Conservation (phyloP, 2,329 filamentous ascomycete genomes). For the Epichloe hybrida region DNA sequence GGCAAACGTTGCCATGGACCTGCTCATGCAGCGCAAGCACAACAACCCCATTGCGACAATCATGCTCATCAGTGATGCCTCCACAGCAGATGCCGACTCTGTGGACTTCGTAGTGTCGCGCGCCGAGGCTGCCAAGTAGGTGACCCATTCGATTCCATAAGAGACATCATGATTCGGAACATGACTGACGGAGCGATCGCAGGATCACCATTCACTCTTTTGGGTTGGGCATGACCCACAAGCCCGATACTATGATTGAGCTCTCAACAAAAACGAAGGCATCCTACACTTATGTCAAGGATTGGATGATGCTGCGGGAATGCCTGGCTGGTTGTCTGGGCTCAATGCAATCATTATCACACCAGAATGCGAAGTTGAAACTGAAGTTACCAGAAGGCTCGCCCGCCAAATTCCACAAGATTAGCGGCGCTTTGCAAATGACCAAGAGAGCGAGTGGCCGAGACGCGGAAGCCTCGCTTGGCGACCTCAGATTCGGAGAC, state of each 20-base stretch:
- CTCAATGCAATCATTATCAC: conserved; percentile 84
- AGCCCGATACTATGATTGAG: conserved; percentile 98
- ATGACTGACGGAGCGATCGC: background rate
- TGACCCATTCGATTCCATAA: background rate
- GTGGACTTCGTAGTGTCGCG: conserved; percentile 96
- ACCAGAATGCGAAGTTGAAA: conserved; percentile 95
- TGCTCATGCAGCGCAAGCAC: conserved; percentile 94
- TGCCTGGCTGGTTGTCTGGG: conserved; percentile 89
- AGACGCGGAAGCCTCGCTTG: conserved; percentile 83
- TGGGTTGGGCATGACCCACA: conserved; percentile 89
- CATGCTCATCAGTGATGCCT: conserved; percentile 92
- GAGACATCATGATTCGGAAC: too few species aligned
- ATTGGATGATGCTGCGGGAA: conserved; percentile 99
- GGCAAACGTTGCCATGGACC: conserved; percentile 94
- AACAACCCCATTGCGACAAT: conserved; percentile 93
- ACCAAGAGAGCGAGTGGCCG: conserved; percentile 91
- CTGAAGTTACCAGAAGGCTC: conserved; percentile 89
- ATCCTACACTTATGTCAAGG: conserved; percentile 95
- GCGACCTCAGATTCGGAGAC: conserved; percentile 88
- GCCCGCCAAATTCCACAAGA: conserved; percentile 96
- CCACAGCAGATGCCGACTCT: conserved; percentile 84
- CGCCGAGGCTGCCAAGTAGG: conserved; percentile 90
- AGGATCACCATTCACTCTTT: conserved; percentile 94
- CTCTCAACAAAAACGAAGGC: conserved; percentile 90
- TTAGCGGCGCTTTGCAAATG: conserved; percentile 88